Evolutionary conservation across 805 yeast genomes (phyloP), one percentile per base, ranked within the genome.

Genomic region (Metschnikowia kunwiensis): DNA sequence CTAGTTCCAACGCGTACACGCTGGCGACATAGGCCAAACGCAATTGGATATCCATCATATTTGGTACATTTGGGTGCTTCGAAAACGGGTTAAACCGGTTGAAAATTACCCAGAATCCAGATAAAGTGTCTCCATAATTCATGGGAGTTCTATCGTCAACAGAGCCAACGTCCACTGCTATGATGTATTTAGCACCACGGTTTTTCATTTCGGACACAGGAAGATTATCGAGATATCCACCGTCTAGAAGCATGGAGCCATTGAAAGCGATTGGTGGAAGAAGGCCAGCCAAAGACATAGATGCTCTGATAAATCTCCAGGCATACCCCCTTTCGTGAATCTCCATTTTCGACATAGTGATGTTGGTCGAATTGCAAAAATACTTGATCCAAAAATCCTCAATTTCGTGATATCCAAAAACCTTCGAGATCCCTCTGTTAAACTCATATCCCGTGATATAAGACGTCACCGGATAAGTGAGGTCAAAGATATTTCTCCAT

Each of bases 401-500:
- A 47, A 91, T 87, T 51, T 96, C 80, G 10, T 81, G 75, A 46
- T 86, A 91, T 0, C 97, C 97, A 64, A 91, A 85, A 0, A 86
- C 78, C 58, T 93, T 91, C 96, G 97, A 93, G n/a, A 91, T 78
- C 32, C 98, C 97, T 48, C 97, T 71, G 59, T 91, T 91, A 61
- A 91, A 91, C 58, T 88, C 97, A 60, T 93, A 96, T 1, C 98
- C 98, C 1, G 98, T 93, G 8, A 95, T 85, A 55, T 94, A 91
- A 0, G 97, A 83, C 0, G 96, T 88, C 1, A 86, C 80, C 0
- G 98, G 98, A 58, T 89, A 84, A 0, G 98, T 91, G 50, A 93
- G 61, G 57, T 91, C 98, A 20, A 85, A 62, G 2, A 82, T 42
- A 53, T 84, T 77, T 50, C 97, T 70, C 98, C 98, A 91, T 3